Percentiles rank a stretch among this genome's conserved stretches.
Conservation (phyloP, 345 rosid species). For the Eucalyptus guilfoylei region DNA sequence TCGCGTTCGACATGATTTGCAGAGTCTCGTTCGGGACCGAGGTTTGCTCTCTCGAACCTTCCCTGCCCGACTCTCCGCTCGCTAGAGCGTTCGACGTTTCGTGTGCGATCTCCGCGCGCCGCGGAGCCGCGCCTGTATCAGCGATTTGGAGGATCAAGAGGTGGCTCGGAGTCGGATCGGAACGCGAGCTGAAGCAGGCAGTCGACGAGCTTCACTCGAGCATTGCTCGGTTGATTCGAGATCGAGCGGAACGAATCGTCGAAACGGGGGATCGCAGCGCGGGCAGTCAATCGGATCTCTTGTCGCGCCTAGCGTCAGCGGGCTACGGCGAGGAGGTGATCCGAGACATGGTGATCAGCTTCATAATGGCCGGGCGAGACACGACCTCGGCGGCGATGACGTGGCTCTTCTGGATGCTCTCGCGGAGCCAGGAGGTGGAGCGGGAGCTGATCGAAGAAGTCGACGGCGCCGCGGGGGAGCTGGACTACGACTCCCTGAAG, state of each 20-base stretch:
- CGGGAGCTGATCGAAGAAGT: slow-evolving; percentile 25
- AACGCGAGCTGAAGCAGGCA: slow-evolving; percentile 34
- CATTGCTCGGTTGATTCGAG: slow-evolving; percentile 14
- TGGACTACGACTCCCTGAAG: slow-evolving; percentile 19
- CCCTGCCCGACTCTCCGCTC: slow-evolving; percentile 11
- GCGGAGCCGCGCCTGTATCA: slow-evolving; percentile 35
- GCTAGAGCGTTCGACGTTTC: slow-evolving; percentile 40
- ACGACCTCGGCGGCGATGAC: slow-evolving; percentile 57
- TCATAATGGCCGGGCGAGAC: slow-evolving; percentile 65
- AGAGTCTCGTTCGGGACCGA: slow-evolving; percentile 41
- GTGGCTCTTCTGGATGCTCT: slow-evolving; percentile 55
- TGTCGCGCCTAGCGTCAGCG: slow-evolving; percentile 23
- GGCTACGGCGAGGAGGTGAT: slow-evolving; percentile 27
- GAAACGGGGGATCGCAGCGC: background rate
- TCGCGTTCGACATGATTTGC: slow-evolving; percentile 37
- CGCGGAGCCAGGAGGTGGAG: slow-evolving; percentile 26
- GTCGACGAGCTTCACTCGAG: background rate
- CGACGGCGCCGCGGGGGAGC: slow-evolving; percentile 17
- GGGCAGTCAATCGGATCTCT: slow-evolving; percentile 51
- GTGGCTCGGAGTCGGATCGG: slow-evolving; percentile 42
- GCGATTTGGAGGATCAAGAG: slow-evolving; percentile 58
- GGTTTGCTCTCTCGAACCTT: slow-evolving; percentile 21
- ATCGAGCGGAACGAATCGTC: slow-evolving; percentile 7
- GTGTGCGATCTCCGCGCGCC: slow-evolving; percentile 39
- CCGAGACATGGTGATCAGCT: slow-evolving; percentile 44